These are phyloP conservation scores for Naganishia friedmannii DNA, from an alignment of 768 basidiomycete species.

Conservation along the genomic window DNA sequence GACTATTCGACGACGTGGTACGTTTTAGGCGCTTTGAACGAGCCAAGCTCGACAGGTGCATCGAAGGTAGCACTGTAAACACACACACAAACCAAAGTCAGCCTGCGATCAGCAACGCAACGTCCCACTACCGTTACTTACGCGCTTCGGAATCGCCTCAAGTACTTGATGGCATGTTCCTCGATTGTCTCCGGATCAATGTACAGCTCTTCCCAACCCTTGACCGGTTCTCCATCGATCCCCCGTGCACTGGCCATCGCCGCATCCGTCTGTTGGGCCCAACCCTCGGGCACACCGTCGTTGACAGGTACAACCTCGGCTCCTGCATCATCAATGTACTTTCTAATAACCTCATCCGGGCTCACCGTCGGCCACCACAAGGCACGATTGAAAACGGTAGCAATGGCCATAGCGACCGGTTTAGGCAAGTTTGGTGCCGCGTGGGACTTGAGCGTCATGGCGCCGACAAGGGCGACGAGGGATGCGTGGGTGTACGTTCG, in stretches of 20 bases:
- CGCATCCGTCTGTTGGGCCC: slow-evolving; percentile 30
- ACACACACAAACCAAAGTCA: neutral
- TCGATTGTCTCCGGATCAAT: slow-evolving; percentile 81
- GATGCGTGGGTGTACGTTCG: slow-evolving; percentile 73
- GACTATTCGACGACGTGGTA: slow-evolving; percentile 49
- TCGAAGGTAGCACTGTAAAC: slow-evolving; percentile 47
- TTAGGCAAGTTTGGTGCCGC: slow-evolving; percentile 77
- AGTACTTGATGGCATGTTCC: slow-evolving; percentile 79
- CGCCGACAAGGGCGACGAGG: slow-evolving; percentile 61
- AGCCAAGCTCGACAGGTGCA: slow-evolving; percentile 49
- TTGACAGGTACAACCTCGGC: slow-evolving; percentile 51
- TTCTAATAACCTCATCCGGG: slow-evolving; percentile 84
- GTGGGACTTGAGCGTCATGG: slow-evolving; percentile 72
- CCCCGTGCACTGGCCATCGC: slow-evolving; percentile 37
- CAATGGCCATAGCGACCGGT: slow-evolving; percentile 62
- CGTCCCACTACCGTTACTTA: slow-evolving; percentile 56
- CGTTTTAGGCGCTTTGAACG: slow-evolving; percentile 47
- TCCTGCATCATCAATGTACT: slow-evolving; percentile 72
- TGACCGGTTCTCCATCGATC: slow-evolving; percentile 53
- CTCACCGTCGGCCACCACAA: slow-evolving; percentile 89
- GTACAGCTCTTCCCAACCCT: slow-evolving; percentile 83
- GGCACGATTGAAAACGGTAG: slow-evolving; percentile 63
- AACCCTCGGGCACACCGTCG: slow-evolving; percentile 36
- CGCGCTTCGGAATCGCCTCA: slow-evolving; percentile 84
- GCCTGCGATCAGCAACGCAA: neutral